Percentiles rank a stretch among this genome's conserved stretches.
phyloP scores from a whole-genome alignment of 139 green algal species.

The Micractinium conductrix region DNA sequence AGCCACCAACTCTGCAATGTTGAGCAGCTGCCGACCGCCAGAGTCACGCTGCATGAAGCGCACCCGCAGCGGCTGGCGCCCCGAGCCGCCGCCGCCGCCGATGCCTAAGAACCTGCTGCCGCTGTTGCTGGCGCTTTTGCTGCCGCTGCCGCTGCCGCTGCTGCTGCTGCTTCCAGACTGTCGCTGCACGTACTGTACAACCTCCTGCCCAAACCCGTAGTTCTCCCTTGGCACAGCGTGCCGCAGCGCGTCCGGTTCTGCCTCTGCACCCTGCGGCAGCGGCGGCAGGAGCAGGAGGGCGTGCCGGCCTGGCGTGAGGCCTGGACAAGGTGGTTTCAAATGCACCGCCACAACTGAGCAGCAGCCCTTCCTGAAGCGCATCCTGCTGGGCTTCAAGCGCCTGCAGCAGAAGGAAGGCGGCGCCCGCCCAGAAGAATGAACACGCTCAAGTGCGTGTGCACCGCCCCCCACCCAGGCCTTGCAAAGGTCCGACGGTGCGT shows the following conservation, averaged over 20 bases:
- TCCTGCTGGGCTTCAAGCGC: too few species aligned
- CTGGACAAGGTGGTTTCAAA: too few species aligned
- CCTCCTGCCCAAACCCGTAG: constrained; percentile 7
- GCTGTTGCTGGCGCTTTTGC: not conserved
- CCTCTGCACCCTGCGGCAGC: not conserved
- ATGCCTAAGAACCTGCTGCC: too few species aligned
- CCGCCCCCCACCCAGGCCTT: too few species aligned
- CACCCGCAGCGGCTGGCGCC: not conserved
- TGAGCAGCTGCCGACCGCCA: constrained; percentile 1
- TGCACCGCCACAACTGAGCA: too few species aligned
- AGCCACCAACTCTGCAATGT: not conserved
- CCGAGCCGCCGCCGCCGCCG: too few species aligned
- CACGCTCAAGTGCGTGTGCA: too few species aligned
- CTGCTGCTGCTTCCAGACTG: not conserved
- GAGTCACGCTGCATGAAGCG: constrained; percentile 5
- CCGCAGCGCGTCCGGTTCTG: not conserved
- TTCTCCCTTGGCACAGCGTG: not conserved
- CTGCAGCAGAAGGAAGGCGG: too few species aligned
- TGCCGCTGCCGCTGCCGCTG: not conserved
- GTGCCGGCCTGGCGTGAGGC: too few species aligned
- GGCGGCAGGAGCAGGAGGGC: not conserved
- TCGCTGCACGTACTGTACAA: not conserved
- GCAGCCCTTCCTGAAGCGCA: too few species aligned
- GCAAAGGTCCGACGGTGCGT: too few species aligned
- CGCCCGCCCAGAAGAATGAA: too few species aligned